phyloP scores from a whole-genome alignment of 192 early-diverging fungal species.

The Backusella tarrabulga region DNA sequence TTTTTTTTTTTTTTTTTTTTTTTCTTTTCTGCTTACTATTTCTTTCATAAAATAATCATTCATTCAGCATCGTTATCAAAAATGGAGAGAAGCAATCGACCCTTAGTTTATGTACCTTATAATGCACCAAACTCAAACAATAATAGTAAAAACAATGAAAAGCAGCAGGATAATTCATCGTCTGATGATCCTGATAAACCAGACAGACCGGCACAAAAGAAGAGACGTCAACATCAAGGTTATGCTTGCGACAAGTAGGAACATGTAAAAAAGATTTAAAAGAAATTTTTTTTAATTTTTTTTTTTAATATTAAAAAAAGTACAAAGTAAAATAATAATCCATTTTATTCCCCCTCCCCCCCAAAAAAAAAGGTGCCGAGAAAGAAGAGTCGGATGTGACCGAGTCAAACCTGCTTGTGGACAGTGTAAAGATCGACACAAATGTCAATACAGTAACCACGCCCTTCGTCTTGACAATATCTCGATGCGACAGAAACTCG shows the following conservation, averaged over 20 bases:
- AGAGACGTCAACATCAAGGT: constrained; percentile 18
- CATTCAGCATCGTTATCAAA: background rate
- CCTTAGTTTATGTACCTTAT: constrained; percentile 11
- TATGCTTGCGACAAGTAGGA: constrained; percentile 27
- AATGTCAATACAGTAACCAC: constrained; percentile 12
- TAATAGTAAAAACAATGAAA: constrained; percentile 3
- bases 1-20: background rate
- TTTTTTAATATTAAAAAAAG: background rate
- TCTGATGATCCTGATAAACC: background rate
- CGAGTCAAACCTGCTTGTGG: constrained; percentile 18
- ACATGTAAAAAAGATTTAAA: constrained; percentile 3
- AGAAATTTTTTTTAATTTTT: background rate
- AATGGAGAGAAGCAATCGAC: background rate
- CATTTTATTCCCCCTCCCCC: no score
- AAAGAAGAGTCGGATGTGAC: constrained; percentile 26
- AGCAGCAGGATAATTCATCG: background rate
- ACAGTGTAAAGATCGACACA: constrained; percentile 13
- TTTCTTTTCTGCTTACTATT: background rate
- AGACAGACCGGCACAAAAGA: background rate
- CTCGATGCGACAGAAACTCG: constrained; percentile 11
- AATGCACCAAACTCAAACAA: background rate
- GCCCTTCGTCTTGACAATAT: constrained; percentile 5
- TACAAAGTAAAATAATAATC: background rate
- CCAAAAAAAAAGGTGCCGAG: constrained; percentile 12
- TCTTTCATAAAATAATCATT: background rate